phyloP scores from a whole-genome alignment of 2,329 filamentous ascomycete species.

The Fusarium falciforme region DNA sequence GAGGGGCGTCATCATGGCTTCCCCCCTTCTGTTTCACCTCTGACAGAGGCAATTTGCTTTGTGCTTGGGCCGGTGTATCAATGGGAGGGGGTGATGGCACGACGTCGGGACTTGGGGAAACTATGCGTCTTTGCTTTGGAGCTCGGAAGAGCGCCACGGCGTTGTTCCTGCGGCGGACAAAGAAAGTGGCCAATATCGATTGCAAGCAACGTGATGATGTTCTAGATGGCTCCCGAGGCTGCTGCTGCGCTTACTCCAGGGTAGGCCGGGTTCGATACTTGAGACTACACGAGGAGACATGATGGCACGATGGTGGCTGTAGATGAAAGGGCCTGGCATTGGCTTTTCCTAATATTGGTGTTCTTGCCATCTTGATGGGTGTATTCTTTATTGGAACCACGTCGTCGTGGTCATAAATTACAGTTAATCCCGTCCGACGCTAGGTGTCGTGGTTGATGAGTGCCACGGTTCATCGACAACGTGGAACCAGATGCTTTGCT shows the following conservation, averaged over 20 bases:
- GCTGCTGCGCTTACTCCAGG: slow-evolving; percentile 13
- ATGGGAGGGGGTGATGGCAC: slow-evolving; percentile 22
- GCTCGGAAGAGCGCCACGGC: background rate
- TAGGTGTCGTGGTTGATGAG: slow-evolving; percentile 1
- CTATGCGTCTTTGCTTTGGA: background rate
- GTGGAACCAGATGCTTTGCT: slow-evolving; percentile 13
- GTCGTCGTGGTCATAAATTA: slow-evolving; percentile 15
- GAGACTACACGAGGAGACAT: slow-evolving; percentile 3
- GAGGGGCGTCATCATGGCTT: slow-evolving; percentile 19
- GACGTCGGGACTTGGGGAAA: background rate
- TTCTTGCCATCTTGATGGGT: background rate
- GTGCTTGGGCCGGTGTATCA: slow-evolving; percentile 23
- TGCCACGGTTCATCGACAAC: slow-evolving; percentile 12
- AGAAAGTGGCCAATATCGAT: background rate
- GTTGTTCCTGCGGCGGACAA: background rate
- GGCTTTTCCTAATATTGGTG: background rate
- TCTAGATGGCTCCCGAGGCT: background rate
- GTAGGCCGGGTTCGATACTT: slow-evolving; percentile 4
- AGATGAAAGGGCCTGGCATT: background rate
- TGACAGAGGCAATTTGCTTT: slow-evolving; percentile 13
- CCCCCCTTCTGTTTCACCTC: slow-evolving; percentile 26
- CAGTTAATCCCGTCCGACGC: slow-evolving; percentile 15
- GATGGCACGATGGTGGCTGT: background rate
- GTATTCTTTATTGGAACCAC: slow-evolving; percentile 22
- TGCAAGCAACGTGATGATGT: background rate